These are phyloP conservation scores for Penstemon eatonii DNA, from an alignment of 257 asterid genomes.

Conservation along the genomic window DNA sequence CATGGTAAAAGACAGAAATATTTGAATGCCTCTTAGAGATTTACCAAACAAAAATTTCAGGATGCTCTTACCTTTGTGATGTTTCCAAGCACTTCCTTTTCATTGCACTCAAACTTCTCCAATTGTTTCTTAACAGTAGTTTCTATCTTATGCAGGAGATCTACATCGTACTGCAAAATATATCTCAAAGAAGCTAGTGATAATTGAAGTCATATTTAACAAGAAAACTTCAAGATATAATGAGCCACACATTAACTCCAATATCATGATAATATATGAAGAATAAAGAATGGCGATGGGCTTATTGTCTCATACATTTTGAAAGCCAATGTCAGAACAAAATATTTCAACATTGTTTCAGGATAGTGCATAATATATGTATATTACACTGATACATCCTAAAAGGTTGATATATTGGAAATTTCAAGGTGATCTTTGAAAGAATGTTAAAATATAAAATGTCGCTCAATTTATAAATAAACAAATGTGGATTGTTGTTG, in stretches of 20 bases:
- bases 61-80: slow-evolving; percentile 63
- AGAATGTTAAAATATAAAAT: not conserved
- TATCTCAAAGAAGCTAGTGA: slow-evolving; percentile 23
- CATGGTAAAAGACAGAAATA: not conserved
- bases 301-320: too few species aligned
- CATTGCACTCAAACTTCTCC: slow-evolving; percentile 77
- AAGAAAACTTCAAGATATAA: slow-evolving; percentile 8
- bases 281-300: too few species aligned
- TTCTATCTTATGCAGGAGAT: slow-evolving; percentile 87
- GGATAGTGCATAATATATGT: too few species aligned
- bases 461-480: too few species aligned
- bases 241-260: not conserved
- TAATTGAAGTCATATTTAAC: not conserved
- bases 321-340: not conserved
- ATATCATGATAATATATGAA: not conserved
- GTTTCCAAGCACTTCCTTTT: slow-evolving; percentile 58
- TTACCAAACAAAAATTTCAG: not conserved
- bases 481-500: too few species aligned
- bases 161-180: slow-evolving; percentile 71
- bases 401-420: too few species aligned
- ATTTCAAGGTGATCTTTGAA: too few species aligned
- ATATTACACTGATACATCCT: too few species aligned
- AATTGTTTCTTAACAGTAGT: slow-evolving; percentile 59
- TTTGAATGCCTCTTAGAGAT: not conserved
- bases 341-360: not conserved